A percentile compares a stretch with the other conserved stretches of the same genome.
phyloP scores from a whole-genome alignment of 768 basidiomycete genomes.

The Russula sp. region DNA sequence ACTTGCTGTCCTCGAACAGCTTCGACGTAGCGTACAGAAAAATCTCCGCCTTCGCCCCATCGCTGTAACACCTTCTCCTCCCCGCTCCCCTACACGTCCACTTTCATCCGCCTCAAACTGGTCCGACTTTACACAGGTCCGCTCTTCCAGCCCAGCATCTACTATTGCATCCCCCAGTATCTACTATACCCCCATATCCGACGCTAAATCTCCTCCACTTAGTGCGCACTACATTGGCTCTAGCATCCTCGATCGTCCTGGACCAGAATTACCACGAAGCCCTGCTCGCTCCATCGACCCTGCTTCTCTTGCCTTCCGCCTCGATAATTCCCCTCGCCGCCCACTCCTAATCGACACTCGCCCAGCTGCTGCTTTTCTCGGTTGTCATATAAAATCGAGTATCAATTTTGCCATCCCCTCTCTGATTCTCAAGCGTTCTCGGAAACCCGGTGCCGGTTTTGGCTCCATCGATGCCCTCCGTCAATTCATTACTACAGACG shows the following conservation, averaged over 20 bases:
- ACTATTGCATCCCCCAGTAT: slow-evolving; percentile 33
- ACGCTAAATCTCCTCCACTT: slow-evolving; percentile 26
- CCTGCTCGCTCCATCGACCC: slow-evolving; percentile 38
- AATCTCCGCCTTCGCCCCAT: slow-evolving; percentile 77
- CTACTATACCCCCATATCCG: slow-evolving; percentile 50
- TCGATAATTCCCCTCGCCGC: slow-evolving; percentile 36
- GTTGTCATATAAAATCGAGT: slow-evolving; percentile 57
- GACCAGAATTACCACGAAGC: slow-evolving; percentile 23
- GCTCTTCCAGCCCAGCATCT: slow-evolving; percentile 41
- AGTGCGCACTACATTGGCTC: slow-evolving; percentile 29
- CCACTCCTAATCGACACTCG: slow-evolving; percentile 83
- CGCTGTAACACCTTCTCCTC: slow-evolving; percentile 36
- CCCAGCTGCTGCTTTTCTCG: slow-evolving; percentile 54
- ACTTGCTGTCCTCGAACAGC: slow-evolving; percentile 56
- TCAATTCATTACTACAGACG: slow-evolving; percentile 76
- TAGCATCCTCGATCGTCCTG: slow-evolving; percentile 21
- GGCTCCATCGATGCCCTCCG: slow-evolving; percentile 61
- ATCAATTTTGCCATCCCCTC: slow-evolving; percentile 86
- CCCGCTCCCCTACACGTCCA: slow-evolving; percentile 23
- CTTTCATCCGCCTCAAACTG: slow-evolving; percentile 25
- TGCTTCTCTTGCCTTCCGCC: slow-evolving; percentile 39
- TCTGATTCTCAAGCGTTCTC: slow-evolving; percentile 79
- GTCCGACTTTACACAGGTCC: slow-evolving; percentile 28
- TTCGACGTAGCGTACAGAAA: slow-evolving; percentile 64
- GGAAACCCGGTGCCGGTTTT: slow-evolving; percentile 62